Evolutionary conservation across 2,329 filamentous ascomycete genomes (phyloP), one percentile per base, ranked within the genome.

Genomic region (Salinomyces thailandicus): DNA sequence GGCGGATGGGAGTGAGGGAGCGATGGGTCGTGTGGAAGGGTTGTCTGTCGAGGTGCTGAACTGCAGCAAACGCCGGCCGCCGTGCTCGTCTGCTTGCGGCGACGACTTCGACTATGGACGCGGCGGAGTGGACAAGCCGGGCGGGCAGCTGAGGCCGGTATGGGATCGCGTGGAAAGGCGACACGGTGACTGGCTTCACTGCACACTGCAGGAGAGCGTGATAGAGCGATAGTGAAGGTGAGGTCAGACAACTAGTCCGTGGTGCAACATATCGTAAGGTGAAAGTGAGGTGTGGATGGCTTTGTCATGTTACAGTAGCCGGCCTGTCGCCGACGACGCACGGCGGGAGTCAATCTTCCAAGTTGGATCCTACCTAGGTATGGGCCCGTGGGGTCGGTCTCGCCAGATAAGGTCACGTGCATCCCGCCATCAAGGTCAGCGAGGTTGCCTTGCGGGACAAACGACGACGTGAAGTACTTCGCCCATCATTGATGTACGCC

Each of bases 1-100:
- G 39, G 24, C 19, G 19, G 33, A 39, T 26, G 22, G 22, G 22
- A 26, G 22, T n/a, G 22, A n/a, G 9, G 22, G 9, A n/a, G 9
- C 22, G 22, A n/a, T 8, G 18, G 17, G 33, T 26, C 5, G 19
- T 8, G 33, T 6, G 33, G 19, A n/a, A 15, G 9, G 24, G 22
- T 11, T 24, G 33, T 11, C 18, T 18, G 31, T 17, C 17, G 18
- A 33, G 31, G 20, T 26, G 22, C 9, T 26, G 22, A 4, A n/a
- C 22, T n/a, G 22, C 9, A 26, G 22, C 22, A 26, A 26, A 4
- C 22, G n/a, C 22, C n/a, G 22, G 22, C 22, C 9, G 22, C n/a
- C n/a, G n/a, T n/a, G n/a, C n/a, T 26, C n/a, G 22, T 26, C 22
- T 26, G 22, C 22, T n/a, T 26, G 22, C 22, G 22, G 22, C 9